These are phyloP conservation scores for Globisporangium radiosum DNA, from an alignment of 352 stramenopile species.

Conservation along the genomic window DNA sequence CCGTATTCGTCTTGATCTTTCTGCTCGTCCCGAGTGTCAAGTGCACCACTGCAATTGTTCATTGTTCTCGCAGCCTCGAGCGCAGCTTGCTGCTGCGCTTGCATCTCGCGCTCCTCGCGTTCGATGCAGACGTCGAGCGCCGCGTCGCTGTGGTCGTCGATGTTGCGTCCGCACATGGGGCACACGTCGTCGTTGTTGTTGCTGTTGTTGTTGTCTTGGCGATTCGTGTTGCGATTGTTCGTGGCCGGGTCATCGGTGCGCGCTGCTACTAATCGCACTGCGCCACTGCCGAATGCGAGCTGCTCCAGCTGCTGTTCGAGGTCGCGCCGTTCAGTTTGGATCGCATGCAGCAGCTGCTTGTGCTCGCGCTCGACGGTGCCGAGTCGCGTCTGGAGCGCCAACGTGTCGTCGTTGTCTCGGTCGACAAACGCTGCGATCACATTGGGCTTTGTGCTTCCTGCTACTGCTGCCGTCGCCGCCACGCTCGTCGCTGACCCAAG, in stretches of 20 bases:
- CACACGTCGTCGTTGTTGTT: slow-evolving; percentile 2
- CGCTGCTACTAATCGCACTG: too few species aligned
- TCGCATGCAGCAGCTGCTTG: slow-evolving; percentile 9
- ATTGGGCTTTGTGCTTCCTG: neutral
- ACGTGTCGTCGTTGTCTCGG: neutral
- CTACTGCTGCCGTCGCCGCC: neutral
- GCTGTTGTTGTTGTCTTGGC: neutral
- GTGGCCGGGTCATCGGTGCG: neutral
- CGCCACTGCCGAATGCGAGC: neutral
- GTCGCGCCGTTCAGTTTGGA: slow-evolving; percentile 11
- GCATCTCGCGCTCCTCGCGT: slow-evolving; percentile 10
- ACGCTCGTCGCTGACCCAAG: neutral
- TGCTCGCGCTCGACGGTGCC: slow-evolving; percentile 10
- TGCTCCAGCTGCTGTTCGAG: slow-evolving; percentile 13
- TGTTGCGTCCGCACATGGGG: slow-evolving; percentile 14
- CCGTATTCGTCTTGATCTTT: neutral
- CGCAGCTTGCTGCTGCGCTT: slow-evolving; percentile 1
- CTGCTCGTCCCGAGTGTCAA: slow-evolving; percentile 1
- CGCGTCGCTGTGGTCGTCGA: slow-evolving; percentile 13
- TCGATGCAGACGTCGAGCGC: slow-evolving; percentile 15
- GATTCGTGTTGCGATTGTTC: neutral
- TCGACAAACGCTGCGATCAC: slow-evolving; percentile 1
- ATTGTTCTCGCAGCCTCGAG: too few species aligned
- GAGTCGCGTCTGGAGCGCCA: slow-evolving; percentile 4
- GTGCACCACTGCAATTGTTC: neutral